These are phyloP conservation scores for Peterozyma toletana DNA, from an alignment of 805 yeast species.

Conservation along the genomic window DNA sequence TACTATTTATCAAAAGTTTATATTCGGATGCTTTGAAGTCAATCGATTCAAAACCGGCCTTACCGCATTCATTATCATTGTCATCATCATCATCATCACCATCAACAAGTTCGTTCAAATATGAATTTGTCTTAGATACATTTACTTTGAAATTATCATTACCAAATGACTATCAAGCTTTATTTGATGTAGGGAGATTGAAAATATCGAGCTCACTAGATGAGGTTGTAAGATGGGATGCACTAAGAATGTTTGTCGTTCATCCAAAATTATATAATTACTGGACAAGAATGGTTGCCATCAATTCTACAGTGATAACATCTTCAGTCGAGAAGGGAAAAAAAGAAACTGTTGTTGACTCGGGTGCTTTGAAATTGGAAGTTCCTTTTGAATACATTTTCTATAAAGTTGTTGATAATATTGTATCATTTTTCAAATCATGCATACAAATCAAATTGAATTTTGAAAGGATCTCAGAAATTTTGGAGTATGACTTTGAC, in stretches of 20 bases:
- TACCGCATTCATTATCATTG: not conserved
- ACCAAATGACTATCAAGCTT: not conserved
- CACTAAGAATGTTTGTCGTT: not conserved
- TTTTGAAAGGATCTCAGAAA: slow-evolving; percentile 12
- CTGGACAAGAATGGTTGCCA: not conserved
- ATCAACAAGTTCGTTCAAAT: not conserved
- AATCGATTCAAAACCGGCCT: not conserved
- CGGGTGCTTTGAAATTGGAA: slow-evolving; percentile 19
- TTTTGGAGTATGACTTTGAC: not conserved
- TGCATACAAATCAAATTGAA: slow-evolving; percentile 42
- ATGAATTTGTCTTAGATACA: not conserved
- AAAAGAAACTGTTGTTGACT: not conserved
- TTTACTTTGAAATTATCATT: not conserved
- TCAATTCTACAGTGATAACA: not conserved
- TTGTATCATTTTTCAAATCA: slow-evolving; percentile 68
- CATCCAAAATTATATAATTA: not conserved
- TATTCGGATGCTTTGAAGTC: not conserved
- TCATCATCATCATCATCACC: not conserved
- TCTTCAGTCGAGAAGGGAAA: not conserved
- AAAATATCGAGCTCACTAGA: not conserved
- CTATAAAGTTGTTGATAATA: slow-evolving; percentile 72
- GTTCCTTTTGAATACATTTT: slow-evolving; percentile 74
- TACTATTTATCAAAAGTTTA: not conserved
- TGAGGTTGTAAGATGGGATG: not conserved
- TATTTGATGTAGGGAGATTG: not conserved